phyloP scores from a whole-genome alignment of 2,329 filamentous ascomycete genomes.

The Ophiostoma quercus region DNA sequence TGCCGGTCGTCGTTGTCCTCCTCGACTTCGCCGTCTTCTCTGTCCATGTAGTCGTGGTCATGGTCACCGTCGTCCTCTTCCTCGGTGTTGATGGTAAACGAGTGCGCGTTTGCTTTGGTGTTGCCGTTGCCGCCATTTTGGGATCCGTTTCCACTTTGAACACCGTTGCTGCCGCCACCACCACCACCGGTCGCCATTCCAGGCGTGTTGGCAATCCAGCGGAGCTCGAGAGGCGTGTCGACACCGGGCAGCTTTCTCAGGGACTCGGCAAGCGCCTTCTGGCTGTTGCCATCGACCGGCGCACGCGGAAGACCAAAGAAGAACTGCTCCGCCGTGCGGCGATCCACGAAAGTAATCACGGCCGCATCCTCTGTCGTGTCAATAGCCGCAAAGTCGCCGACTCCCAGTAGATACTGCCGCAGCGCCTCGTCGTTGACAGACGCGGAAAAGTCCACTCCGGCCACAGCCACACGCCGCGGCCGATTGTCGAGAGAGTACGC shows the following conservation, averaged over 20 bases:
- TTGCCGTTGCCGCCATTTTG: not conserved
- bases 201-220: conserved; percentile 47
- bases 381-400: conserved; percentile 59
- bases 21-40: conserved; percentile 6
- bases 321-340: conserved; percentile 66
- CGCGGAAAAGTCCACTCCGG: conserved; percentile 58
- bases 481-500: conserved; percentile 70
- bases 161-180: not conserved
- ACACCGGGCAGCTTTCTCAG: conserved; percentile 51
- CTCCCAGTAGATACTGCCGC: conserved; percentile 62
- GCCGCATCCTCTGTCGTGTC: conserved; percentile 45
- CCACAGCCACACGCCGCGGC: conserved; percentile 61
- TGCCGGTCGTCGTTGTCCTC: conserved; percentile 6
- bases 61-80: not conserved
- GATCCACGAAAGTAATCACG: conserved; percentile 59
- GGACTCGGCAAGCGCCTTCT: not conserved
- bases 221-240: conserved; percentile 56
- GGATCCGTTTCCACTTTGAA: too few species aligned
- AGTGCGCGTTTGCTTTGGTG: not conserved
- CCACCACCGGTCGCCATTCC: conserved; percentile 15
- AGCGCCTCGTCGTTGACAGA: conserved; percentile 62
- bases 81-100: conserved; percentile 4
- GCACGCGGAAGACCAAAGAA: conserved; percentile 47
- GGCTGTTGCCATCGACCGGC: conserved; percentile 28
- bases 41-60: not conserved